A percentile compares a stretch with the other conserved stretches of the same genome.
phyloP scores from a whole-genome alignment of 306 rosid species.

The Vigna trinervia region DNA sequence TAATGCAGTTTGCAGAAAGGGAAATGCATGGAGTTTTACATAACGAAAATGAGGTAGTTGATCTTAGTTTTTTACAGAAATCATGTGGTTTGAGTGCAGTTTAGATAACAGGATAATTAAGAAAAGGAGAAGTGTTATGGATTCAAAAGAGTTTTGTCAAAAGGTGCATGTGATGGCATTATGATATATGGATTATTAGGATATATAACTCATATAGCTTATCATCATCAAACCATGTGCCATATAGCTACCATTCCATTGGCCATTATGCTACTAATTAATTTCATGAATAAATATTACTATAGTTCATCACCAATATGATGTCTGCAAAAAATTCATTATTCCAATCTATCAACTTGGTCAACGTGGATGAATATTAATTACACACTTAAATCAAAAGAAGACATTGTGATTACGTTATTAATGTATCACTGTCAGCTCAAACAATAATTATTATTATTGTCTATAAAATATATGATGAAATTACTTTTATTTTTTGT shows the following conservation, averaged over 20 bases:
- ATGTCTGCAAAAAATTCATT: not conserved
- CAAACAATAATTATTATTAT: no score
- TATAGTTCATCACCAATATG: not conserved
- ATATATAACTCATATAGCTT: slow-evolving; percentile 26
- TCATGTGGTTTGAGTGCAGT: slow-evolving; percentile 9
- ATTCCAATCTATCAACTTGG: not conserved
- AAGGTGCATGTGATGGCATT: slow-evolving; percentile 48
- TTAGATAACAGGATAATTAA: slow-evolving; percentile 21
- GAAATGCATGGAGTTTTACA: slow-evolving; percentile 10
- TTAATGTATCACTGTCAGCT: no score
- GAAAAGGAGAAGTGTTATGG: not conserved
- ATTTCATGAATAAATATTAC: not conserved
- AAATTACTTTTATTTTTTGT: no score
- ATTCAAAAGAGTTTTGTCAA: slow-evolving; percentile 44
- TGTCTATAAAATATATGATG: no score
- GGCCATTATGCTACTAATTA: slow-evolving; percentile 19
- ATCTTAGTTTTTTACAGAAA: slow-evolving; percentile 17
- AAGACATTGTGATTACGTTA: no score
- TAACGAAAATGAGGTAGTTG: slow-evolving; percentile 17
- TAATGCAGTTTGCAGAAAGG: slow-evolving; percentile 31
- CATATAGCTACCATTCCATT: slow-evolving; percentile 22
- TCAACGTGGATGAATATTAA: not conserved
- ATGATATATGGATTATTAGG: slow-evolving; percentile 28
- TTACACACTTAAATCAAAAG: no score
- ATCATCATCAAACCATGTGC: slow-evolving; percentile 53